phyloP scores from a whole-genome alignment of 192 early-diverging fungal genomes.

The Piromyces finnis region DNA sequence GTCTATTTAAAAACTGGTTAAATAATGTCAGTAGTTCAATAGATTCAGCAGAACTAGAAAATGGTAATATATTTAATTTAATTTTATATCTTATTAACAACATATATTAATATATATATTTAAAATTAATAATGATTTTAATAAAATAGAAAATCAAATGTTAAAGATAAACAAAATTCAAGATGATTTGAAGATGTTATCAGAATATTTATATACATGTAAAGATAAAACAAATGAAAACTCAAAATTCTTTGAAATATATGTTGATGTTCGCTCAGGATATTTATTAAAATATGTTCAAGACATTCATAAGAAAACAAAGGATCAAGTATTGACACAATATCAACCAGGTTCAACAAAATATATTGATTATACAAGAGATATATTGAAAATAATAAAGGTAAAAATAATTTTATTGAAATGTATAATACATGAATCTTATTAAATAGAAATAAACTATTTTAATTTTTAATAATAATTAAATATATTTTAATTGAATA shows the following conservation, averaged over 20 bases:
- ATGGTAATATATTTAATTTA: not conserved
- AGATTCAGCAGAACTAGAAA: not conserved
- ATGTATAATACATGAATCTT: too few relatives aligned
- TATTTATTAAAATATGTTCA: conserved; percentile 39
- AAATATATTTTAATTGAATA: too few relatives aligned
- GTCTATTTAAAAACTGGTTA: not conserved
- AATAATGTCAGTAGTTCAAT: not conserved
- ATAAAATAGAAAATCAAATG: not conserved
- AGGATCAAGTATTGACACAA: conserved; percentile 14
- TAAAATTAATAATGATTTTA: too few relatives aligned
- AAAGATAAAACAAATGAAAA: not conserved
- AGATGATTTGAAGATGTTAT: not conserved
- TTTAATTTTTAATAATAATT: too few relatives aligned
- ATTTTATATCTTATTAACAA: too few relatives aligned
- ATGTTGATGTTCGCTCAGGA: conserved; percentile 46
- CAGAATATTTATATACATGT: not conserved
- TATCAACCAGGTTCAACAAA: conserved; percentile 39
- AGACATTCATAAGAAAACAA: conserved; percentile 24
- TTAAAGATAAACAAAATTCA: not conserved
- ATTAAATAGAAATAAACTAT: too few relatives aligned
- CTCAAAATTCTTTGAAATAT: conserved; percentile 25
- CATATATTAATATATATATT: too few relatives aligned
- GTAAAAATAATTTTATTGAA: conserved; percentile 19
- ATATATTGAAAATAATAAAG: conserved; percentile 38
- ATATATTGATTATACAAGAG: conserved; percentile 37